Evolutionary conservation across 2,329 filamentous ascomycete genomes (phyloP).

Genomic region (Kalaharituber pfeilii): DNA sequence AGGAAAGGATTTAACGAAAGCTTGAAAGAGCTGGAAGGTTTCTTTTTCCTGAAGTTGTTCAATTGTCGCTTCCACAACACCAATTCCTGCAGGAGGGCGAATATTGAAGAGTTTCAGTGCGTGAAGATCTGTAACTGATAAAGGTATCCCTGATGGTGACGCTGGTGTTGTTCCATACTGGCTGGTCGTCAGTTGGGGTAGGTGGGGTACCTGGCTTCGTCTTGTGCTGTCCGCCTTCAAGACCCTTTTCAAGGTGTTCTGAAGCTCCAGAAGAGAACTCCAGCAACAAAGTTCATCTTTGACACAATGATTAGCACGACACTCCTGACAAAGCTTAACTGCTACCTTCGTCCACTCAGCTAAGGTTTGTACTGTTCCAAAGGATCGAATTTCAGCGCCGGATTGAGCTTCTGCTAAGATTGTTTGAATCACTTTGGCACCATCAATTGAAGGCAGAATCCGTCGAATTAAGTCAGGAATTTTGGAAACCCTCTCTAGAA

Average conservation of each 20-base stretch:
- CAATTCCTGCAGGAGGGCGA: background rate
- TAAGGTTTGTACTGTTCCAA: background rate
- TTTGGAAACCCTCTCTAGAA: background rate
- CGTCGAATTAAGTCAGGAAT: background rate
- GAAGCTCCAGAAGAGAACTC: background rate
- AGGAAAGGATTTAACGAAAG: background rate
- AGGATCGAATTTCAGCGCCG: background rate
- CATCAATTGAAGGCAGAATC: background rate
- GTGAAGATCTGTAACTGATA: background rate
- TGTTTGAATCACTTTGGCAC: background rate
- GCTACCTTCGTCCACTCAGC: background rate
- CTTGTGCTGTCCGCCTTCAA: background rate
- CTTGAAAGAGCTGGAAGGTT: background rate
- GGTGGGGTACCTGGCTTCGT: background rate
- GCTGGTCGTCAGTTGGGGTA: background rate
- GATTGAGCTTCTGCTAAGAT: background rate
- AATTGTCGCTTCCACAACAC: background rate
- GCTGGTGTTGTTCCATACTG: background rate
- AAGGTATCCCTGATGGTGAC: background rate
- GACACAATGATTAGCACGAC: background rate
- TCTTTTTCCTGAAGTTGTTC: background rate
- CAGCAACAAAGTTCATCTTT: background rate
- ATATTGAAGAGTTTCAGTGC: background rate
- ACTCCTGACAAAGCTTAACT: background rate
- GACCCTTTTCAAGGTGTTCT: background rate